phyloP scores from a whole-genome alignment of 192 early-diverging fungal species.

The Phlyctochytrium bullatum region DNA sequence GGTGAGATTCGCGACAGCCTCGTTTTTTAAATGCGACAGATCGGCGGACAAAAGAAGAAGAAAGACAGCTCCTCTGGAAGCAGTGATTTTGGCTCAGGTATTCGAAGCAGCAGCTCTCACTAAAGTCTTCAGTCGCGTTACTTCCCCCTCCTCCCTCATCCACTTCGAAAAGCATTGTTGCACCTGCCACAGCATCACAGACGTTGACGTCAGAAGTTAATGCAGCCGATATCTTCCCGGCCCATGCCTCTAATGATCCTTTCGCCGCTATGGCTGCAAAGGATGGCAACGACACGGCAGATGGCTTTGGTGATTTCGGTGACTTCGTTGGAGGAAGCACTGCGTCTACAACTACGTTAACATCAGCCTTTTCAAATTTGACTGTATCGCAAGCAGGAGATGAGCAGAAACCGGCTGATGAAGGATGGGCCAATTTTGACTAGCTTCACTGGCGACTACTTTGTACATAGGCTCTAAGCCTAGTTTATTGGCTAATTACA shows the following conservation, averaged over 20 bases:
- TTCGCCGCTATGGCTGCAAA: neutral
- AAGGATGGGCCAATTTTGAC: conserved; percentile 10
- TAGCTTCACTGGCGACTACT: neutral
- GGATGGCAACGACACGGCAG: neutral
- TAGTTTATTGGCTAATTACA: too few species aligned
- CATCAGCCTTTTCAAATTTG: neutral
- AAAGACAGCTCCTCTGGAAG: too few species aligned
- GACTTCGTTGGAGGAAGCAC: conserved; percentile 1
- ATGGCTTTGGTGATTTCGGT: neutral
- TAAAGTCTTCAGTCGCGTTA: conserved; percentile 5
- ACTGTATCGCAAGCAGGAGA: neutral
- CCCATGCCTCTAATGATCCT: neutral
- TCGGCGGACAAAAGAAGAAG: neutral
- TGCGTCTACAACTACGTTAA: neutral
- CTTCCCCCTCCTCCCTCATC: conserved; percentile 19
- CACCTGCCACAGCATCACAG: neutral
- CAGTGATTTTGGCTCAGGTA: too few species aligned
- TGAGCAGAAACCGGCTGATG: neutral
- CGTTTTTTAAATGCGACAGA: neutral
- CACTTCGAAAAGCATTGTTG: neutral
- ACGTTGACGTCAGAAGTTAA: neutral
- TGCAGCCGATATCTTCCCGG: neutral
- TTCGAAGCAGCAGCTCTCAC: too few species aligned
- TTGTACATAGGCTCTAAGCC: too few species aligned
- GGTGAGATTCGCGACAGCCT: conserved; percentile 24